phyloP scores from a whole-genome alignment of 345 rosid species.

The Brassica cretica region DNA sequence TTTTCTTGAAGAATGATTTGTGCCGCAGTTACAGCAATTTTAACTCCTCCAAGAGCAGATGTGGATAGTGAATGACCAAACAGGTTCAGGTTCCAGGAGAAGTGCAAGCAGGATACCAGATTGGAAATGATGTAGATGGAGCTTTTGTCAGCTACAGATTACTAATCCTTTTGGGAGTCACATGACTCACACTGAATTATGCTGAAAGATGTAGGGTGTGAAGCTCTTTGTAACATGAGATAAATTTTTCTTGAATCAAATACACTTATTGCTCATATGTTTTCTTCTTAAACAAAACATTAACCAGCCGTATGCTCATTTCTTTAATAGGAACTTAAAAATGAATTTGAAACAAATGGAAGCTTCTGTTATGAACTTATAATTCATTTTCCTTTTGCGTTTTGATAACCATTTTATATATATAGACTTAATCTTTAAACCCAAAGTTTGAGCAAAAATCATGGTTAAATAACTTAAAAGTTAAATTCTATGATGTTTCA shows the following conservation, averaged over 20 bases:
- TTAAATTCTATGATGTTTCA: background rate
- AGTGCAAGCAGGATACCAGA: background rate
- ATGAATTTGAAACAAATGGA: background rate
- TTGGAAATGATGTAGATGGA: background rate
- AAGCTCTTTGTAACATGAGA: background rate
- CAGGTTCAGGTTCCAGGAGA: background rate
- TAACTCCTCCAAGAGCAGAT: background rate
- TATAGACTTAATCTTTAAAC: background rate
- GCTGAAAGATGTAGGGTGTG: too few species aligned
- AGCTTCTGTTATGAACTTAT: background rate
- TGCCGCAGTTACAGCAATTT: background rate
- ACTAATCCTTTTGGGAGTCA: background rate
- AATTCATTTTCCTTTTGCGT: background rate
- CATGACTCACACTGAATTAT: too few species aligned
- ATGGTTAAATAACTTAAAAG: conserved; percentile 4
- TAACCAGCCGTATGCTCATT: background rate
- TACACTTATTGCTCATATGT: background rate
- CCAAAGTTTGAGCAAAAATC: background rate
- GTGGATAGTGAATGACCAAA: background rate
- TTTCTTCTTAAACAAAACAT: background rate
- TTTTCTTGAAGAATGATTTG: background rate
- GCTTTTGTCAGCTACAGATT: background rate
- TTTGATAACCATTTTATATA: background rate
- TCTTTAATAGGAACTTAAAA: background rate
- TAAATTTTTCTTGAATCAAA: background rate